Evolutionary conservation across 2,329 filamentous ascomycete genomes (phyloP).

Genomic region (Fusarium zealandicum): DNA sequence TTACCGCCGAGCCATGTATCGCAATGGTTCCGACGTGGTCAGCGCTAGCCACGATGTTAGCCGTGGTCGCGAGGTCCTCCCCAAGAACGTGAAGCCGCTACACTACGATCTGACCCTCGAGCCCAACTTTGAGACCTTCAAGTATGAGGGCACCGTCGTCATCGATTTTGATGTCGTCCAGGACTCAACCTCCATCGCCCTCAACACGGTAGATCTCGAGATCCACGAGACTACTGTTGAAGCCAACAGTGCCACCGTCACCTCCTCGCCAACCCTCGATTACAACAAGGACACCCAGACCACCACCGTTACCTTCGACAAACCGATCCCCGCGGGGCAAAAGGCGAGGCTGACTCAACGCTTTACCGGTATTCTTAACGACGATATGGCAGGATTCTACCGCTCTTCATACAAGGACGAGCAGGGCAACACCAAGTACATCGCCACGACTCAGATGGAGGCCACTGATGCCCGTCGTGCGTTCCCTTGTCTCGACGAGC

Average conservation of each 20-base stretch:
- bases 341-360: constrained; percentile 69
- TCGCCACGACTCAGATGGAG: constrained; percentile 96
- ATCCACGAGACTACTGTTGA: constrained; percentile 68
- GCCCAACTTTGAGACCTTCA: constrained; percentile 87
- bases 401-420: constrained; percentile 88
- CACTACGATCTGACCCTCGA: constrained; percentile 94
- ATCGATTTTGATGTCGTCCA: constrained; percentile 89
- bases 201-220: constrained; percentile 88
- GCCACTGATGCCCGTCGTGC: constrained; percentile 91
- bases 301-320: constrained; percentile 80
- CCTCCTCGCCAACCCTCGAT: constrained; percentile 57
- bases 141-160: constrained; percentile 81
- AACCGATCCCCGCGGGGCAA: constrained; percentile 74
- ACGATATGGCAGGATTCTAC: constrained; percentile 98
- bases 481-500: constrained; percentile 97
- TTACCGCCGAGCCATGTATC: constrained; percentile 43
- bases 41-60: constrained; percentile 37
- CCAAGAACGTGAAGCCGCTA: constrained; percentile 87
- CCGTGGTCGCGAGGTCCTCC: constrained; percentile 77
- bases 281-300: constrained; percentile 83
- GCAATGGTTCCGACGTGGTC: constrained; percentile 36
- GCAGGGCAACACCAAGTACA: constrained; percentile 79
- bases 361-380: constrained; percentile 83
- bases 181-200: constrained; percentile 82
- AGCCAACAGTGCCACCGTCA: constrained; percentile 57